phyloP scores from a whole-genome alignment of 495 filamentous ascomycete genomes.

The Neurospora sp. region DNA sequence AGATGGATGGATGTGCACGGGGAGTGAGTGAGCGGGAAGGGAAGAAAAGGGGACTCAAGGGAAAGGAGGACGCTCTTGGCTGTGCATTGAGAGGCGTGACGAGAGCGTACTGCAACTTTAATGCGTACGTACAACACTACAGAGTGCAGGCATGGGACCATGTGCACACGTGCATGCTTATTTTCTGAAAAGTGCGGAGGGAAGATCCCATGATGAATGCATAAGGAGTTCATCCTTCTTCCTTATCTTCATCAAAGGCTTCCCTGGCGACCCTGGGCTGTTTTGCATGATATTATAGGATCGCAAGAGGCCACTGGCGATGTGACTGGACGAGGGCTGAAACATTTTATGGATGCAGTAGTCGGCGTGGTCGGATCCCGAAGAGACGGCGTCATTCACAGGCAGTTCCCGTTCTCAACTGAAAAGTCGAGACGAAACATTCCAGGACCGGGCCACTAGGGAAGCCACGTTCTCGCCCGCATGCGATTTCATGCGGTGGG shows the following conservation, averaged over 20 bases:
- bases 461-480: not conserved
- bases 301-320: not conserved
- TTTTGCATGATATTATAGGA: not conserved
- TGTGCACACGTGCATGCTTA: not conserved
- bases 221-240: not conserved
- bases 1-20: not conserved
- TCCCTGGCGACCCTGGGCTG: not conserved
- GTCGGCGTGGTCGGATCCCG: not conserved
- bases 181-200: not conserved
- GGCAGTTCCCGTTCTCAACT: not conserved
- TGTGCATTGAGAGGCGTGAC: not conserved
- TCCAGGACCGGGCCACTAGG: not conserved
- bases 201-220: not conserved
- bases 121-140: not conserved
- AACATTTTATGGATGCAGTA: not conserved
- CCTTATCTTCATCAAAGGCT: not conserved
- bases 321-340: not conserved
- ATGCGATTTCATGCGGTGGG: not conserved
- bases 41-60: not conserved
- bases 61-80: not conserved
- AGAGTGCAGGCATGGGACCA: not conserved
- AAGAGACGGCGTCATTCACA: not conserved
- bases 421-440: not conserved
- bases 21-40: not conserved
- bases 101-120: not conserved